phyloP scores from a whole-genome alignment of 257 asterid species.

The Solanum infundibuliforme region DNA sequence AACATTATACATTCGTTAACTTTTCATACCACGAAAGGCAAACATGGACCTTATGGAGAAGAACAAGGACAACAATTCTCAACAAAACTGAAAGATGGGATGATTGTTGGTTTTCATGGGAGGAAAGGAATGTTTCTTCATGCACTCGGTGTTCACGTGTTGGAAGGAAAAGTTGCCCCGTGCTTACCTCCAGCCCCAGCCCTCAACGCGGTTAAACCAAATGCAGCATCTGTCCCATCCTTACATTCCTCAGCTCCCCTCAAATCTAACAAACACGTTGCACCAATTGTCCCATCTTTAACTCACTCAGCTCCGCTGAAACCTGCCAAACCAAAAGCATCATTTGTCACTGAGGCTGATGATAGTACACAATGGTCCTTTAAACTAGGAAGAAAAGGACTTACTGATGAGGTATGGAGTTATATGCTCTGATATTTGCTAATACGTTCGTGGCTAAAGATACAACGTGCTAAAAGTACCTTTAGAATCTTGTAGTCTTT shows the following conservation, averaged over 20 bases:
- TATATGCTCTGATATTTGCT: not conserved
- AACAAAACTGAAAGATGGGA: constrained; percentile 43
- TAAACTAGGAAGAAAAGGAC: constrained; percentile 34
- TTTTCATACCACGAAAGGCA: constrained; percentile 63
- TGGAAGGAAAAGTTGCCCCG: constrained; percentile 28
- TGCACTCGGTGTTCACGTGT: constrained; percentile 59
- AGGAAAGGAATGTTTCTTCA: constrained; percentile 64
- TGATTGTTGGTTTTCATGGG: constrained; percentile 66
- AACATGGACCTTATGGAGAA: constrained; percentile 72
- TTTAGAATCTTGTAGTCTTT: not conserved
- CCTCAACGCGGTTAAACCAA: not conserved
- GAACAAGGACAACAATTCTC: constrained; percentile 60
- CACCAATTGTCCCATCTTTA: not conserved
- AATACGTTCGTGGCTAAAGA: not conserved
- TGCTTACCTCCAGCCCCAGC: constrained; percentile 6
- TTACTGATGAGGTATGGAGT: constrained; percentile 33
- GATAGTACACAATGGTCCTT: constrained; percentile 30
- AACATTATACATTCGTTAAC: constrained; percentile 58
- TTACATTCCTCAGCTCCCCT: constrained; percentile 11
- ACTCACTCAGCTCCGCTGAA: not conserved
- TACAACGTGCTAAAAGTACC: not conserved
- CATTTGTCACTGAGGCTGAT: constrained; percentile 11
- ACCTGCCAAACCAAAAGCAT: constrained; percentile 15
- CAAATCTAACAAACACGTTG: not conserved
- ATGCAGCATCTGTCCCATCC: constrained; percentile 1